Evolutionary conservation across 192 early-diverging fungal species (phyloP), one percentile per base, ranked within the genome.

Genomic region (Gryganskiella cystojenkinii): DNA sequence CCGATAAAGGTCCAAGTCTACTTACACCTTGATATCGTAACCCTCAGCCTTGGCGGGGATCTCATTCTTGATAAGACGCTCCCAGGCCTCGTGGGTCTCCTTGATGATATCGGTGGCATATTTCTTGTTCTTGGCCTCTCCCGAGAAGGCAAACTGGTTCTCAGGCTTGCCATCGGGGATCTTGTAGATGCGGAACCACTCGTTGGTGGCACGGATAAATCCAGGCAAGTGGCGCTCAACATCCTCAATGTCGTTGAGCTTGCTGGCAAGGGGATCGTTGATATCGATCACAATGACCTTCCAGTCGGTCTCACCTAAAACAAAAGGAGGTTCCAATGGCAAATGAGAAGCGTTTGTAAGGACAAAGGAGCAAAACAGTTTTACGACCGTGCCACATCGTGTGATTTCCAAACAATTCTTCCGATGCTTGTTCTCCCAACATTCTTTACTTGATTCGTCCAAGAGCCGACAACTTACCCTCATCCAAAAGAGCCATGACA

Each of bases 181-280:
- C 88, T 99, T 98, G 94, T 99, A 98, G 87, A 98, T 97, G 81
- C 96, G 93, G 96, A 99, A 99, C 97, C 97, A 99, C 85, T 98
- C 97, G 85, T 98, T 96, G 51, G 95, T 97, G 43, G 97, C 98
- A 56, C 94, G 92, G 58, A 99, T 83, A 33, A 98, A 88, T 57
- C 98, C 98, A 50, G 98, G 98, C 71, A 98, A 87, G 86, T 96
- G 94, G 70, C 91, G 94, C 88, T 98, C 95, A 79, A 99, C 96
- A 83, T 99, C 98, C 83, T 98, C 97, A 83, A 99, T 94, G 80
- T 99, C 92, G 86, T 98, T 97, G 70, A 99, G 88, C 88, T 98
- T 98, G 85, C 87, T 75, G 49, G 98, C 98, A 66, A 98, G 85
- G 10, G 98, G 97, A 87, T 99, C 98, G 82, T 94, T 98, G 69